Percentiles rank a stretch among this genome's conserved stretches.
phyloP scores from a whole-genome alignment of 768 basidiomycete species.

The Kwoniella dejecticola region DNA sequence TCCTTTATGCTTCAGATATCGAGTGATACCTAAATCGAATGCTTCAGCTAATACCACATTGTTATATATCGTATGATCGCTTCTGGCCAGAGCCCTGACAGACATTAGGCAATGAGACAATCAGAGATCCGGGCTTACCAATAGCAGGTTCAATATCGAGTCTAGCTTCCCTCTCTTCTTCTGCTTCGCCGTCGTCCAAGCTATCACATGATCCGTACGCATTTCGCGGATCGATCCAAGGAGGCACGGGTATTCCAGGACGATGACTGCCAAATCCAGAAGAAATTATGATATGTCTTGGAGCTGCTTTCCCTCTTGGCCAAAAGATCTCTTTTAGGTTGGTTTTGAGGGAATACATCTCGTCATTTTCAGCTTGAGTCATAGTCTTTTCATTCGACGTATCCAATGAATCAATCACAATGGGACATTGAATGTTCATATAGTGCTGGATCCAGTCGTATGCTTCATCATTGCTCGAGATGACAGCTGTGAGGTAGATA shows the following conservation, averaged over 20 bases:
- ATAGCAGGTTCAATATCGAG: background rate
- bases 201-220: background rate
- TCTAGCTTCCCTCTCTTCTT: background rate
- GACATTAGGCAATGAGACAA: background rate
- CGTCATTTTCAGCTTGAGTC: background rate
- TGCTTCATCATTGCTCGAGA: slow-evolving; percentile 7
- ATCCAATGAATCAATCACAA: too few relatives aligned
- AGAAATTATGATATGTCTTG: background rate
- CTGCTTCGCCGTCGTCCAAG: background rate
- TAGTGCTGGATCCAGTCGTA: slow-evolving; percentile 23
- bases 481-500: slow-evolving; percentile 3
- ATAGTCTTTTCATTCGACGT: too few relatives aligned
- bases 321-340: slow-evolving; percentile 7
- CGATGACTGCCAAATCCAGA: background rate
- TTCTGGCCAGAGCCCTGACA: too few relatives aligned
- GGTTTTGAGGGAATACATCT: background rate
- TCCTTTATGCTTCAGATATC: background rate
- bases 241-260: background rate
- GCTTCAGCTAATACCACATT: background rate
- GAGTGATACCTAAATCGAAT: background rate
- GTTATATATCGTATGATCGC: background rate
- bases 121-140: slow-evolving; percentile 1
- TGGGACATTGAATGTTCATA: background rate
- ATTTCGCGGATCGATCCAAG: background rate
- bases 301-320: slow-evolving; percentile 5